phyloP scores from a whole-genome alignment of 345 rosid genomes.

The Murraya paniculata region DNA sequence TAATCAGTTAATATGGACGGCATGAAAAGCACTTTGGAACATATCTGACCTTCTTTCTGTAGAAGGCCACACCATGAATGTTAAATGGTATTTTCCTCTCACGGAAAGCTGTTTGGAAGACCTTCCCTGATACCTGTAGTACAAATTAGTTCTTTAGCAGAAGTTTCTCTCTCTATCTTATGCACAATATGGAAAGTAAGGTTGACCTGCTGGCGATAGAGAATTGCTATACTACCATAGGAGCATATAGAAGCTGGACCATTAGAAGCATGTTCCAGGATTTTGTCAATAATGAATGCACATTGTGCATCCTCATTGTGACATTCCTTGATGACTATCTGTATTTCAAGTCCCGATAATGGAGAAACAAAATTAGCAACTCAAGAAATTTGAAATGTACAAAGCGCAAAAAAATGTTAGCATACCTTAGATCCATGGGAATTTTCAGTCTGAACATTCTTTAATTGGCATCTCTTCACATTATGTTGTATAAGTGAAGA shows the following conservation, averaged over 20 bases:
- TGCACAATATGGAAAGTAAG: constrained; percentile 14
- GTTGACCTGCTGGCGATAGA: constrained; percentile 92
- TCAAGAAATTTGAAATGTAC: neutral
- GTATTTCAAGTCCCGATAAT: constrained; percentile 17
- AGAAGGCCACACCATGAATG: constrained; percentile 87
- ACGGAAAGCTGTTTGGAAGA: constrained; percentile 75
- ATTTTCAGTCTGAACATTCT: constrained; percentile 75
- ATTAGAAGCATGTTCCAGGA: constrained; percentile 54
- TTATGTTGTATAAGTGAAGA: constrained; percentile 76
- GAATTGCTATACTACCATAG: constrained; percentile 73
- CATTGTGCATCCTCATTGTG: constrained; percentile 89
- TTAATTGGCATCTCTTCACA: constrained; percentile 56
- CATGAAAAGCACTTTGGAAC: neutral
- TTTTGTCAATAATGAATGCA: constrained; percentile 83
- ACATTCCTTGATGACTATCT: constrained; percentile 86
- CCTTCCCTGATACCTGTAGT: constrained; percentile 78
- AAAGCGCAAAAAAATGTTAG: constrained; percentile 1
- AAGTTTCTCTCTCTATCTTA: constrained; percentile 2
- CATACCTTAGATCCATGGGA: constrained; percentile 83
- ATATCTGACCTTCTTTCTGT: constrained; percentile 76
- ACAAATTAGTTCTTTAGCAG: constrained; percentile 15
- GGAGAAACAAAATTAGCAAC: constrained; percentile 10
- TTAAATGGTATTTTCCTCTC: constrained; percentile 92
- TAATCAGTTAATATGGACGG: neutral
- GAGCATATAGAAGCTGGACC: constrained; percentile 43